phyloP scores from a whole-genome alignment of 768 basidiomycete species.

The Lactarius indigo region DNA sequence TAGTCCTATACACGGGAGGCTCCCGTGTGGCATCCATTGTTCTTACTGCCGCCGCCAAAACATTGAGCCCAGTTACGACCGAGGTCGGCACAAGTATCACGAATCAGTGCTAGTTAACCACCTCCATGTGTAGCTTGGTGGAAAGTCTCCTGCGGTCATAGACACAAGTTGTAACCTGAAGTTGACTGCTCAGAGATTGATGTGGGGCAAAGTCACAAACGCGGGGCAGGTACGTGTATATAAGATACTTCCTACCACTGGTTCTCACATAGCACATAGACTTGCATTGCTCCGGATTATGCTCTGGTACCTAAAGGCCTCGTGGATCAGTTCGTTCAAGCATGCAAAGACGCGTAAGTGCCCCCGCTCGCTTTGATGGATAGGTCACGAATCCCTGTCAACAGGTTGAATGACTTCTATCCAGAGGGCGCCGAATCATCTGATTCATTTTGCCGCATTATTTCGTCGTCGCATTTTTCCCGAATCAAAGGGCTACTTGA shows the following conservation, averaged over 20 bases:
- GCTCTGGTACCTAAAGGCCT: conserved; percentile 41
- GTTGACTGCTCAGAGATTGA: conserved; percentile 60
- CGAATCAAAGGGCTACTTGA: conserved; percentile 62
- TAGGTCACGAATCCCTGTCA: neutral
- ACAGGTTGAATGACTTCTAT: conserved; percentile 56
- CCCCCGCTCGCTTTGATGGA: neutral
- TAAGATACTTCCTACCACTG: neutral
- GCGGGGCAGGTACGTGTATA: conserved; percentile 46
- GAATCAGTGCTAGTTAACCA: neutral
- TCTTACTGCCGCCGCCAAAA: conserved; percentile 70
- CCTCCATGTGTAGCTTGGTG: conserved; percentile 50
- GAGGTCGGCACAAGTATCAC: conserved; percentile 36
- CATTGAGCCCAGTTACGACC: conserved; percentile 62
- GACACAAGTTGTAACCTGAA: conserved; percentile 67
- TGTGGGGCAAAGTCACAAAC: conserved; percentile 78
- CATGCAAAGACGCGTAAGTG: conserved; percentile 42
- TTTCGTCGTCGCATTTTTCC: conserved; percentile 49
- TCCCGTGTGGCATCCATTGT: conserved; percentile 64
- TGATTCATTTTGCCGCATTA: conserved; percentile 48
- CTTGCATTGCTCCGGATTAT: conserved; percentile 64
- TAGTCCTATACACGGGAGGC: conserved; percentile 61
- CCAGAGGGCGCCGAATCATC: conserved; percentile 43
- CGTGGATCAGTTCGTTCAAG: conserved; percentile 40
- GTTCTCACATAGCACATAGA: conserved; percentile 36
- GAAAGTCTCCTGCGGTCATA: conserved; percentile 74